Percentiles rank a stretch among this genome's conserved stretches.
These are phyloP conservation scores for Fusarium setosum DNA, from an alignment of 2,329 filamentous ascomycete genomes.

Conservation along the genomic window DNA sequence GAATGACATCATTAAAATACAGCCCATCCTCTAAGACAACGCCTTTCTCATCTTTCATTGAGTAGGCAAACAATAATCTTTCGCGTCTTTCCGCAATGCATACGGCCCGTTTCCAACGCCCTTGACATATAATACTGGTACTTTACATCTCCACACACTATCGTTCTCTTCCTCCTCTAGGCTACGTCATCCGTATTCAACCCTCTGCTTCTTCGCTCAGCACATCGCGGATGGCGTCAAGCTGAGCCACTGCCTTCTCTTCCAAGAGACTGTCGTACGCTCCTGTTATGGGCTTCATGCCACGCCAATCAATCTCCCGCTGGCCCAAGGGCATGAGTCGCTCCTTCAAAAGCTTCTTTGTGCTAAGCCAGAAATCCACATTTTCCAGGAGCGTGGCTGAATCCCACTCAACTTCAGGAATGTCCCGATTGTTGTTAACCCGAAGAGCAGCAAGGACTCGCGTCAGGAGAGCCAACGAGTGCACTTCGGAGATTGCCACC, in stretches of 20 bases:
- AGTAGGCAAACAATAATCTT: conserved; percentile 23
- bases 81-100: conserved; percentile 34
- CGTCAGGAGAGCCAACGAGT: conserved; percentile 81
- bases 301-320: conserved; percentile 74
- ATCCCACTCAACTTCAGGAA: conserved; percentile 82
- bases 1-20: conserved; percentile 5
- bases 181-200: conserved; percentile 26
- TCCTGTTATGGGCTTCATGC: conserved; percentile 51
- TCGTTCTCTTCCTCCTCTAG: conserved; percentile 25
- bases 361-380: conserved; percentile 82
- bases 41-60: conserved; percentile 5
- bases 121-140: conserved; percentile 37
- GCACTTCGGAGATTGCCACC: conserved; percentile 78
- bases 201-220: conserved; percentile 63
- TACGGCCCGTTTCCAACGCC: conserved; percentile 41
- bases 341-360: conserved; percentile 75
- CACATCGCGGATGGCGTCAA: conserved; percentile 70
- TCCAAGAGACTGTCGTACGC: conserved; percentile 75
- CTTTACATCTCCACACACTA: conserved; percentile 35
- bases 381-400: conserved; percentile 78
- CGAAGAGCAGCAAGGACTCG: conserved; percentile 77
- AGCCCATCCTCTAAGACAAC: background rate
- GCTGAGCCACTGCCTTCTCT: conserved; percentile 77
- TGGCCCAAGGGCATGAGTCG: conserved; percentile 79
- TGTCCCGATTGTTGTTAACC: conserved; percentile 74